Evolutionary conservation across 257 asterid species (phyloP).

Genomic region (Solanum lignicaule): DNA sequence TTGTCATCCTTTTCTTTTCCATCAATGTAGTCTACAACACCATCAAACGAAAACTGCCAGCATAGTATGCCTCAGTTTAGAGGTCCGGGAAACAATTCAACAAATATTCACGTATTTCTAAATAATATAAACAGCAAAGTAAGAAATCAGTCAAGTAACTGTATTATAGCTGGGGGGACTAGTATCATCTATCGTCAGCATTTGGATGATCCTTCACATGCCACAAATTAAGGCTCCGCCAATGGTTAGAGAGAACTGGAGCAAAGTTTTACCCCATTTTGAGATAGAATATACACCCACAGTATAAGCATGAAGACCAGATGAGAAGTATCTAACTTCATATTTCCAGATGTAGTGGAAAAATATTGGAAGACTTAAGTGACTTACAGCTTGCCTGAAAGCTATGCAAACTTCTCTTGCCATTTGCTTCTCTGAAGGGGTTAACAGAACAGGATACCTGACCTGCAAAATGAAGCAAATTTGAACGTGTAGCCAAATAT

Average conservation of each 20-base stretch:
- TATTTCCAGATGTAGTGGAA: background rate
- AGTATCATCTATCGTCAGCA: background rate
- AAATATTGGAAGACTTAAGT: background rate
- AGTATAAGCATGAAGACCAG: background rate
- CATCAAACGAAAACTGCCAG: background rate
- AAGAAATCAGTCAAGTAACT: background rate
- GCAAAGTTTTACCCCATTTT: background rate
- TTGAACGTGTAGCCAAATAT: background rate
- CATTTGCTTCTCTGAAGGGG: constrained; percentile 94
- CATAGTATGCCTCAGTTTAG: background rate
- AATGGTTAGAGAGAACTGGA: background rate
- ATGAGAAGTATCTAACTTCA: background rate
- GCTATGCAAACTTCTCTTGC: constrained; percentile 96
- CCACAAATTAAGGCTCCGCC: background rate
- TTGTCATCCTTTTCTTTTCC: background rate
- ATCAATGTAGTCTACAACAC: background rate
- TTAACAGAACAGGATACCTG: constrained; percentile 91
- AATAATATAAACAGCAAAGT: background rate
- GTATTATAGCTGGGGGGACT: background rate
- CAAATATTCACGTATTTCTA: background rate
- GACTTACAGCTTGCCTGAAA: constrained; percentile 90
- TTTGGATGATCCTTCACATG: background rate
- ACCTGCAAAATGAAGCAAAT: constrained; percentile 41
- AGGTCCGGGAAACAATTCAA: background rate
- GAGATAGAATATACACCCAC: background rate